Percentiles rank a stretch among this genome's conserved stretches.
Evolutionary conservation across 805 yeast species (phyloP).

Genomic region (Cyberlindnera veronae): DNA sequence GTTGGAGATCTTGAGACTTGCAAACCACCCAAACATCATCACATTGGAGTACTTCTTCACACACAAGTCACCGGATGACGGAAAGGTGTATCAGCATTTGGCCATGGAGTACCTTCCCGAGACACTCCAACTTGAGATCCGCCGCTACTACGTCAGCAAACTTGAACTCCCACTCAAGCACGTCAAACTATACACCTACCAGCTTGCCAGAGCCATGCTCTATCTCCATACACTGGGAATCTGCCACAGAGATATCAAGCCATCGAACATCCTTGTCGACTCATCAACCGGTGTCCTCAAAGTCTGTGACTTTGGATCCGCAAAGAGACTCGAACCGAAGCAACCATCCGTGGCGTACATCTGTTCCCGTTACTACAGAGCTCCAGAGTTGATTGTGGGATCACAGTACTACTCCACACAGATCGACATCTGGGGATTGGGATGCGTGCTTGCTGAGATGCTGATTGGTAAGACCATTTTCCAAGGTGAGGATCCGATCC

Average conservation of each 20-base stretch:
- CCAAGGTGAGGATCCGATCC: conserved; percentile 86
- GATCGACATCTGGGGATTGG: conserved; percentile 97
- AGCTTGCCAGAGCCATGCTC: conserved; percentile 79
- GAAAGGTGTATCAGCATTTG: conserved; percentile 68
- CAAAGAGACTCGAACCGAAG: conserved; percentile 70
- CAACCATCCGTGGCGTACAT: conserved; percentile 94
- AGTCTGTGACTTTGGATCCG: conserved; percentile 84
- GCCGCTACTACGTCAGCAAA: conserved; percentile 58
- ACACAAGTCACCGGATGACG: conserved; percentile 58
- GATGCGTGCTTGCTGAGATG: conserved; percentile 96
- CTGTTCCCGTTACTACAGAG: conserved; percentile 92
- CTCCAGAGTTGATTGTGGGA: conserved; percentile 94
- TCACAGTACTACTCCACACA: conserved; percentile 82
- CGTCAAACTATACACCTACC: conserved; percentile 73
- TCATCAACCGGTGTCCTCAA: conserved; percentile 64
- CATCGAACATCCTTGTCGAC: conserved; percentile 75
- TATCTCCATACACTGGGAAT: conserved; percentile 78
- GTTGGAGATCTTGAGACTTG: conserved; percentile 67
- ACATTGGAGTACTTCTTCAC: conserved; percentile 67
- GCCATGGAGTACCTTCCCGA: conserved; percentile 89
- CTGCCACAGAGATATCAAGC: conserved; percentile 82
- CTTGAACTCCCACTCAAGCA: conserved; percentile 67
- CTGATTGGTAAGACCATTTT: conserved; percentile 89
- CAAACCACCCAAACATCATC: conserved; percentile 79
- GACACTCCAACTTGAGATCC: conserved; percentile 71